A percentile compares a stretch with the other conserved stretches of the same genome.
phyloP scores from a whole-genome alignment of 768 basidiomycete species.

The Thelephora ganbajun region DNA sequence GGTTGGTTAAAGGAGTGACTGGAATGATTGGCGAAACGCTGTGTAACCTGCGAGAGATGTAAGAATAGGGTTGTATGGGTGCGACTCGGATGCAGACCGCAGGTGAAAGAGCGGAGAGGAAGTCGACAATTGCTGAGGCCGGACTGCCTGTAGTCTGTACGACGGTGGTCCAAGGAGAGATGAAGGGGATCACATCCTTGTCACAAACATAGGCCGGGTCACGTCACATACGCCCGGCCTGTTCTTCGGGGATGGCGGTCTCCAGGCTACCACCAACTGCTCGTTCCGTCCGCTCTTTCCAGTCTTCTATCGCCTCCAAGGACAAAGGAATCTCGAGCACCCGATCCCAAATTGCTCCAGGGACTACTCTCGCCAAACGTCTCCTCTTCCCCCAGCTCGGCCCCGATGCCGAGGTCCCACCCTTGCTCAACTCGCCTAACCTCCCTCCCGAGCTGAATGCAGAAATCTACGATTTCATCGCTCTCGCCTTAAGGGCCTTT shows the following conservation, averaged over 20 bases:
- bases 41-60: background rate
- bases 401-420: conserved; percentile 31
- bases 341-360: conserved; percentile 4
- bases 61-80: background rate
- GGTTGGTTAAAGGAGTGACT: conserved; percentile 3
- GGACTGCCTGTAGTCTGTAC: background rate
- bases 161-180: background rate
- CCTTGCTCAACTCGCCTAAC: conserved; percentile 32
- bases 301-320: conserved; percentile 9
- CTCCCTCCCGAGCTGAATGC: conserved; percentile 42
- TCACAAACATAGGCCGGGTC: conserved; percentile 10
- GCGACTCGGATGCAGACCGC: background rate
- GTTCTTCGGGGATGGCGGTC: conserved; percentile 2
- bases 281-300: conserved; percentile 14
- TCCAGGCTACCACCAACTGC: conserved; percentile 9
- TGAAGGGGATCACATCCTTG: conserved; percentile 1
- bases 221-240: background rate
- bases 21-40: background rate
- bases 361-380: conserved; percentile 11
- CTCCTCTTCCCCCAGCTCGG: conserved; percentile 35
- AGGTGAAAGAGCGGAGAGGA: background rate
- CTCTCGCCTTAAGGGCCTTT: conserved; percentile 64
- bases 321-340: conserved; percentile 9
- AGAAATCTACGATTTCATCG: conserved; percentile 69
- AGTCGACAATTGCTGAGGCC: too few species aligned